These are phyloP conservation scores for Ascochyta rabiei DNA, from an alignment of 2,329 filamentous ascomycete genomes.

Conservation along the genomic window DNA sequence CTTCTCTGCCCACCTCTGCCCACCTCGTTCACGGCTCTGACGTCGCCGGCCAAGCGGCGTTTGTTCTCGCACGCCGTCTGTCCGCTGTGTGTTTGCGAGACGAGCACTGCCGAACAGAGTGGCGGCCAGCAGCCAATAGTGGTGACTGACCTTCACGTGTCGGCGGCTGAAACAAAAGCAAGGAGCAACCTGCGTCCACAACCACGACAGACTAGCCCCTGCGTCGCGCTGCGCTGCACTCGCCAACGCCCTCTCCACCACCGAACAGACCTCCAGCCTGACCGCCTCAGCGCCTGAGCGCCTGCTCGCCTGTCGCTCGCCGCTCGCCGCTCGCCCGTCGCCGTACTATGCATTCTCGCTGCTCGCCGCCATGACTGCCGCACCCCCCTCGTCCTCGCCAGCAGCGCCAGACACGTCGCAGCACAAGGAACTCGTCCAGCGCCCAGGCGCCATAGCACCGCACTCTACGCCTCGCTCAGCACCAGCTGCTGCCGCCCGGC, in stretches of 20 bases:
- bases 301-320: slow-evolving; percentile 12
- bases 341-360: slow-evolving; percentile 39
- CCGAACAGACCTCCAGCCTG: slow-evolving; percentile 22
- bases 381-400: slow-evolving; percentile 24
- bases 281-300: slow-evolving; percentile 6
- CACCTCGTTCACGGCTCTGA: slow-evolving; percentile 11
- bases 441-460: slow-evolving; percentile 30
- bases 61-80: slow-evolving; percentile 31
- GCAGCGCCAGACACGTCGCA: slow-evolving; percentile 17
- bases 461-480: slow-evolving; percentile 16
- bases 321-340: too few relatives aligned
- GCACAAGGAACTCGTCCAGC: slow-evolving; percentile 24
- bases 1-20: slow-evolving; percentile 1
- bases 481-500: slow-evolving; percentile 14
- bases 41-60: slow-evolving; percentile 6
- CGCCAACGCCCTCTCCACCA: slow-evolving; percentile 28
- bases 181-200: slow-evolving; percentile 37
- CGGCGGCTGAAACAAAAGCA: slow-evolving; percentile 44
- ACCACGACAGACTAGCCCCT: slow-evolving; percentile 23
- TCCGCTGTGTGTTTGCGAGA: slow-evolving; percentile 26
- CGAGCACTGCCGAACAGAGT: slow-evolving; percentile 30
- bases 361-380: slow-evolving; percentile 37
- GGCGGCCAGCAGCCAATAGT: slow-evolving; percentile 30
- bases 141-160: slow-evolving; percentile 24
- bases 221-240: slow-evolving; percentile 12